Evolutionary conservation across 768 basidiomycete species (phyloP), one percentile per base, ranked within the genome.

Genomic region (Hemileccinum impolitum): DNA sequence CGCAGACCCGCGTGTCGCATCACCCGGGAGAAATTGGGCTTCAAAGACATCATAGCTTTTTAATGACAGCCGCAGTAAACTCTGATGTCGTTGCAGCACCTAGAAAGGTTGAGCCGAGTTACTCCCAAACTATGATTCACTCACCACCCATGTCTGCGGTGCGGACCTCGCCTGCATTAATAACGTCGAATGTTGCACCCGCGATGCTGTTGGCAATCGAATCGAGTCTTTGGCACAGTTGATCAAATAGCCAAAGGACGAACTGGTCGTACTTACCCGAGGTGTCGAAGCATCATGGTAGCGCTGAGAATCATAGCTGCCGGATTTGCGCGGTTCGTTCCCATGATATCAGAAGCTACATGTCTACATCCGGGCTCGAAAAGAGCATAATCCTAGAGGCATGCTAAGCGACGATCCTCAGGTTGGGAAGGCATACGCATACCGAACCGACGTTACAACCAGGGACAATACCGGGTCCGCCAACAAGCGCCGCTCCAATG

Each of bases 341-440:
- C 92, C 86, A 95, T 97, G 72, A 97, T 92, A 61, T 96, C 94
- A 61, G 86, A 85, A 44, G 91, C 90, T 58, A 93, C 90, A 65
- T 93, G 91, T 71, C 95, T 85, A 72, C 96, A 98, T 64, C 96
- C 96, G 30, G 96, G 96, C 70, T 99, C 96, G 67, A 99, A 99
- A 46, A 99, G 79, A 21, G 96, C 96, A 67, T 92, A 98, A 70
- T 98, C 96, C 85, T 90, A 30, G 28, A 31, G 26, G 5, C 5
- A 25, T 4, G 15, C 36, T 50, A 32, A 46, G 39, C 40, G 19
- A 45, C 28, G 17, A n/a, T 21, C 32, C 38, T 28, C 32, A 14
- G 46, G 34, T 21, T 1, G 4, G 37, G 23, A 45, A 31, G 45
- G 17, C 6, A 37, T 35, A 35, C 64, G 74, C 73, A 56, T 59